phyloP scores from a whole-genome alignment of 768 basidiomycete species.

The Mycena amicta region DNA sequence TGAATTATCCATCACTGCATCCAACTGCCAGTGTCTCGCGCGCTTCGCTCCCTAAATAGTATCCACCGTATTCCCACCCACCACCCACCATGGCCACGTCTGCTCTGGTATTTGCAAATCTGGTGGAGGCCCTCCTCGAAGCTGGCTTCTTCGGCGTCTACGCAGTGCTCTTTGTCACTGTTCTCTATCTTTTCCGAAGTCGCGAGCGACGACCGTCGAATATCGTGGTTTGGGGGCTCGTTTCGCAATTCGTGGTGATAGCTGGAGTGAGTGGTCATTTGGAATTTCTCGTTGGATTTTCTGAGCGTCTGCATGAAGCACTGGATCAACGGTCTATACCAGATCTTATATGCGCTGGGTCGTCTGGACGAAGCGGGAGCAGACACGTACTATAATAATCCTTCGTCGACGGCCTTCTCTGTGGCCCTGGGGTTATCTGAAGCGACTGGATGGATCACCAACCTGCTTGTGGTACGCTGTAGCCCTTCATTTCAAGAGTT shows the following conservation, averaged over 20 bases:
- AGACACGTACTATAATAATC: not conserved
- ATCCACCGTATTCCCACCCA: not conserved
- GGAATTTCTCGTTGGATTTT: no score
- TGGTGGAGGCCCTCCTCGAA: not conserved
- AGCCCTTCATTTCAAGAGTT: no score
- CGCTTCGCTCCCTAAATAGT: no score
- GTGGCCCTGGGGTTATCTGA: not conserved
- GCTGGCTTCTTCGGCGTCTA: constrained; percentile 3
- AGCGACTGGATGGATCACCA: not conserved
- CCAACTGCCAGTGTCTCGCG: no score
- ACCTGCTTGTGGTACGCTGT: constrained; percentile 10
- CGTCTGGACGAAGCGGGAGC: not conserved
- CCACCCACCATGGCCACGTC: not conserved
- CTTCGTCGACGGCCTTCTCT: not conserved
- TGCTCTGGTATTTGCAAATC: not conserved
- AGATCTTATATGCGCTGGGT: not conserved
- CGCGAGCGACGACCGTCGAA: not conserved
- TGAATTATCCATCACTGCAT: no score
- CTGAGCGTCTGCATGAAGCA: not conserved
- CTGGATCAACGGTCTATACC: not conserved
- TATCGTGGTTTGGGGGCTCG: not conserved
- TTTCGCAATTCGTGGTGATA: not conserved
- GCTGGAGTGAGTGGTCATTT: not conserved
- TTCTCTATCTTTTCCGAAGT: constrained; percentile 8
- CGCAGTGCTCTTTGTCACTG: constrained; percentile 1